Base-by-base conservation (phyloP, 2,329 filamentous ascomycete species). In the Claviceps monticola region DNA sequence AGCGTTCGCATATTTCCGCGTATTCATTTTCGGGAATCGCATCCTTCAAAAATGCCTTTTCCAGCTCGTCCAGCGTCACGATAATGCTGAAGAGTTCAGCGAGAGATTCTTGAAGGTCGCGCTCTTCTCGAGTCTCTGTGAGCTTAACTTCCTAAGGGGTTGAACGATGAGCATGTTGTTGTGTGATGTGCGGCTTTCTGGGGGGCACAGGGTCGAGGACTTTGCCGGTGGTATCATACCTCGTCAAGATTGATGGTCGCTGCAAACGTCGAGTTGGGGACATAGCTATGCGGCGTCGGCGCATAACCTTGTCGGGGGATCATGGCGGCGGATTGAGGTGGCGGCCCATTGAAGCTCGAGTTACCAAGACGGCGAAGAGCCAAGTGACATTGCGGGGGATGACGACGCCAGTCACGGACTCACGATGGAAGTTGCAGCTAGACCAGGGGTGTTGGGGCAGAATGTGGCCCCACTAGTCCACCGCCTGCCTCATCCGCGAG, bases 71-170 rank as follows among this genome's bases (percentile, higher is more conserved):
- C 3, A 98, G 75, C 0, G 93, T 97, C 55, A 96, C 80, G 39
- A 98, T 91, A 58, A 98, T 97, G 70, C 90, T 95, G 70, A 97
- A 98, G 23, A 98, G 83, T 69, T 98, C 93, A 51, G 91, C 93
- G 14, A 98, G 80, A 1, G 93, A 97, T 64, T 97, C 93, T 66
- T 96, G 88, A 1, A 97, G 75, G 64, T 98, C 90, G 55, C 91
- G 84, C 70, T 97, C 91, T 42, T 87, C 84, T 59, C 86, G 83
- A 21, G 84, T 94, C 41, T 87, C 84, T 48, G 88, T 82, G 54
- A 98, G 79, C 69, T 95, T 95, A 60, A 96, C 89, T 75, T 97
- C 93, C 86, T 95, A 42, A 16, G 23, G 5, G 44, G 2, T 46
- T 34, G 44, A 13, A 36, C n/a, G 14, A 26, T 16, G 16, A 43